Evolutionary conservation across 2,329 filamentous ascomycete genomes (phyloP).

Genomic region (Sclerotinia borealis): DNA sequence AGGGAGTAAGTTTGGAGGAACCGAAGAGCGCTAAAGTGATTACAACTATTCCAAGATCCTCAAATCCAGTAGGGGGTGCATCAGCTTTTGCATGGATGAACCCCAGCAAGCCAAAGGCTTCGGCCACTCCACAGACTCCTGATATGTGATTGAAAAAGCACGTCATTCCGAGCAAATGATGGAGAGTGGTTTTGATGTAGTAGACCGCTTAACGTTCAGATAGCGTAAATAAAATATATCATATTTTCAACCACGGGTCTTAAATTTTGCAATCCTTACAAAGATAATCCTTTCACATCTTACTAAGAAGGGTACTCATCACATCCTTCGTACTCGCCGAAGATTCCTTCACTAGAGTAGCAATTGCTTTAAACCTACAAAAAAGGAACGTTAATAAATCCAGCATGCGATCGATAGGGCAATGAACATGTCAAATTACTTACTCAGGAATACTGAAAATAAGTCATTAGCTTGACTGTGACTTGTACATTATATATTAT

Average conservation of each 20-base stretch:
- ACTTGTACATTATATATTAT: neutral
- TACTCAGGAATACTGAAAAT: conserved; percentile 49
- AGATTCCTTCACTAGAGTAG: conserved; percentile 72
- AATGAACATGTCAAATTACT: neutral
- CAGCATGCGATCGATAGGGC: neutral
- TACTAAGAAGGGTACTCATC: conserved; percentile 60
- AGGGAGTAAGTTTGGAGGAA: conserved; percentile 39
- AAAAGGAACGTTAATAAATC: neutral
- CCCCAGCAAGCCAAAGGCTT: conserved; percentile 30
- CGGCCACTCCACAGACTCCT: conserved; percentile 14
- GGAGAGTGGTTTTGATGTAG: neutral
- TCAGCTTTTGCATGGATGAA: conserved; percentile 95
- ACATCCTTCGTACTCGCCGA: conserved; percentile 63
- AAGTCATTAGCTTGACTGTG: neutral
- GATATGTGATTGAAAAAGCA: neutral
- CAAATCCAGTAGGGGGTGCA: conserved; percentile 85
- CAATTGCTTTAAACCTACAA: conserved; percentile 54
- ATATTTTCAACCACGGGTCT: neutral
- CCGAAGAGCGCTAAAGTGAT: conserved; percentile 26
- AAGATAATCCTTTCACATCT: conserved; percentile 36
- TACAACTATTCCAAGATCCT: conserved; percentile 44
- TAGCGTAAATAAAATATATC: neutral
- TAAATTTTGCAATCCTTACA: neutral
- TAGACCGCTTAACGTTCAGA: neutral
- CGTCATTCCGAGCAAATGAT: neutral